A percentile compares a stretch with the other conserved stretches of the same genome.
These are phyloP conservation scores for button mushroom (Agaricus bisporus) DNA, from an alignment of 768 basidiomycete species.

Conservation along the genomic window DNA sequence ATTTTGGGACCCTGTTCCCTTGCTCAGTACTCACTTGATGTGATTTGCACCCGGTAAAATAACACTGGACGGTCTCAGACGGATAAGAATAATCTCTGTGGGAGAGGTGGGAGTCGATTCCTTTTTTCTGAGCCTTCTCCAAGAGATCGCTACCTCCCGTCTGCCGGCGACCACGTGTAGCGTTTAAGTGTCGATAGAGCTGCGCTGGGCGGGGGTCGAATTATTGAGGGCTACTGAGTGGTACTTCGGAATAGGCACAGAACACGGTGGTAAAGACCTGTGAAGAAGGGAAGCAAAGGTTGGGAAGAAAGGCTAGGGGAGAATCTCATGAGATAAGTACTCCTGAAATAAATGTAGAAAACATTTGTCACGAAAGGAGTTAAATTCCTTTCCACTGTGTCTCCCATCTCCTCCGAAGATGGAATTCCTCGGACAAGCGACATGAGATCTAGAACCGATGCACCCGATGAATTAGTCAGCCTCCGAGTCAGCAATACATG, in stretches of 20 bases:
- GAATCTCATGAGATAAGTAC: not conserved
- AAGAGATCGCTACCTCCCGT: not conserved
- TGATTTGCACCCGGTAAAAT: not conserved
- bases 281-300: constrained; percentile 1
- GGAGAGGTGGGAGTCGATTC: not conserved
- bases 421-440: no score
- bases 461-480: no score
- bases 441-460: no score
- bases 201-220: not conserved
- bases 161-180: constrained; percentile 1
- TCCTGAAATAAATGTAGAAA: constrained; percentile 2
- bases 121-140: constrained; percentile 1
- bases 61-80: not conserved
- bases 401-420: no score
- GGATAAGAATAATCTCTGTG: not conserved
- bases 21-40: not conserved
- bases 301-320: not conserved
- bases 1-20: not conserved
- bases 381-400: not conserved
- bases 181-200: not conserved
- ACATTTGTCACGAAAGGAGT: not conserved
- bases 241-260: not conserved
- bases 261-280: not conserved
- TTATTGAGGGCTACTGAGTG: not conserved
- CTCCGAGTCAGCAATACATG: no score